Conservation (phyloP, 2,329 filamentous ascomycete species). For the Verruconis gallopava region DNA sequence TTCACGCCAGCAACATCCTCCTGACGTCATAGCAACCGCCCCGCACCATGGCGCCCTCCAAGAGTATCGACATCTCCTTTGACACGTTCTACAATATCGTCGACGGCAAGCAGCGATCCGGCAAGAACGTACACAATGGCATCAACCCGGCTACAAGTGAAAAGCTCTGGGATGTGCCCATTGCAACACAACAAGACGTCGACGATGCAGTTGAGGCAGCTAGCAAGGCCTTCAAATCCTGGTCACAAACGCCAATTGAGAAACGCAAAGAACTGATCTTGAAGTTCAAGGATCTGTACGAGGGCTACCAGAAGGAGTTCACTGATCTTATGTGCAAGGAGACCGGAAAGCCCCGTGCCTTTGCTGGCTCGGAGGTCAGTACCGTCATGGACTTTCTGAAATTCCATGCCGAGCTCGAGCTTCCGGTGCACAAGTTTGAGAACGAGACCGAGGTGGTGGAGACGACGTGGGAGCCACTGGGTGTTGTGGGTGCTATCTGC, state of each 20-base stretch:
- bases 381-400: constrained; percentile 6
- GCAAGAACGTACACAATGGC: constrained; percentile 13
- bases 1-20: too few species aligned
- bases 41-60: constrained; percentile 31
- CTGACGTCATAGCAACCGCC: background rate
- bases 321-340: constrained; percentile 22
- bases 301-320: constrained; percentile 22
- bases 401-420: constrained; percentile 19
- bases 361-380: constrained; percentile 8
- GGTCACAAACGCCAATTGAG: constrained; percentile 20
- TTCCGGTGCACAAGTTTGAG: constrained; percentile 28
- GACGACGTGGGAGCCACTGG: constrained; percentile 34
- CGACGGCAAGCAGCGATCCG: constrained; percentile 22
- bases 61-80: constrained; percentile 25
- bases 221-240: constrained; percentile 24
- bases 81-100: constrained; percentile 27
- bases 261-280: constrained; percentile 24
- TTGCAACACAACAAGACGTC: constrained; percentile 25
- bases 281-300: constrained; percentile 22
- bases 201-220: constrained; percentile 25
- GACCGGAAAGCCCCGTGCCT: constrained; percentile 25
- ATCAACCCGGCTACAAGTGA: constrained; percentile 11
- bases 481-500: constrained; percentile 29
- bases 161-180: constrained; percentile 16
- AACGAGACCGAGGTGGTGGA: constrained; percentile 35